Evolutionary conservation across 208 protist genomes (phyloP).

Genomic region (Trypanosoma boissoni): DNA sequence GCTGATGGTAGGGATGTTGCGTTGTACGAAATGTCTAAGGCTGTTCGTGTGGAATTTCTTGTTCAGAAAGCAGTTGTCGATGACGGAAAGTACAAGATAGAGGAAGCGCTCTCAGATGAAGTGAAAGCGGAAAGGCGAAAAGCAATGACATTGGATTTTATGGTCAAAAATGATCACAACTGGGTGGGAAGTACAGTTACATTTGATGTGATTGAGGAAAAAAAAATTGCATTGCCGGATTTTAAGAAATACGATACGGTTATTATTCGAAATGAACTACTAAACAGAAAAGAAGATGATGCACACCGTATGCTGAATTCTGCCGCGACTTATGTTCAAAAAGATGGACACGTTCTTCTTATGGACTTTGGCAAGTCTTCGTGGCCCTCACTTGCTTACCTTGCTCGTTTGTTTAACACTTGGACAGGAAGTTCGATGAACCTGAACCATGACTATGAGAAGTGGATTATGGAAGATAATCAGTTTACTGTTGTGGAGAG

Average conservation of each 20-base stretch:
- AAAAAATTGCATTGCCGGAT: conserved; percentile 30
- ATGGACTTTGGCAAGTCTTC: conserved; percentile 77
- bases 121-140: conserved; percentile 56
- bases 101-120: conserved; percentile 43
- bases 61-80: conserved; percentile 63
- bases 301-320: conserved; percentile 58
- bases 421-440: conserved; percentile 65
- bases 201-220: conserved; percentile 55
- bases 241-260: conserved; percentile 77
- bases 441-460: conserved; percentile 69
- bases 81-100: conserved; percentile 60
- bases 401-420: conserved; percentile 54
- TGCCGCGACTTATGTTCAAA: conserved; percentile 41
- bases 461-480: conserved; percentile 68
- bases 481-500: conserved; percentile 62
- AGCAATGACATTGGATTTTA: conserved; percentile 84
- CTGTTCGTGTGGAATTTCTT: conserved; percentile 73
- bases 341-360: conserved; percentile 61
- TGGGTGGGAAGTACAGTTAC: conserved; percentile 81
- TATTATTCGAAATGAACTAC: conserved; percentile 73
- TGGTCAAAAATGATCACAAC: conserved; percentile 78
- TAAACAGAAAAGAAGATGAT: conserved; percentile 42
- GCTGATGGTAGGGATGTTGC: conserved; percentile 63
- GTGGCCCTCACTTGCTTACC: conserved; percentile 27
- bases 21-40: conserved; percentile 72